phyloP scores from a whole-genome alignment of 2,329 filamentous ascomycete species.

The Neoascochyta sp. region DNA sequence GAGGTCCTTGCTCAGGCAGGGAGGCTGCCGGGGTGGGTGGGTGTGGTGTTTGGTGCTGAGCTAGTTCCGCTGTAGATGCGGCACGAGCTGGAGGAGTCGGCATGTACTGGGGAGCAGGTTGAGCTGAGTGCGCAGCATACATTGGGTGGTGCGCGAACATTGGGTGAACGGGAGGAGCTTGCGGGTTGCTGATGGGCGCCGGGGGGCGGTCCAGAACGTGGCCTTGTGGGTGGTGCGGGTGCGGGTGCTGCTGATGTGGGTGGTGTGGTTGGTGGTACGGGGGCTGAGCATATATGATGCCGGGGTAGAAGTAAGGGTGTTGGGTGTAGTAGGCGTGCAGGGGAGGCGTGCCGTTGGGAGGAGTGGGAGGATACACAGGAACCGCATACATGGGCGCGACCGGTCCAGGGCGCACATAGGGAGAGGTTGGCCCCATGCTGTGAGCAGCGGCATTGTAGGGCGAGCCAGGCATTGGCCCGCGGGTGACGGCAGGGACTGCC shows the following conservation, averaged over 20 bases:
- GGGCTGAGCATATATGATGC: conserved; percentile 33
- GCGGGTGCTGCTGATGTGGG: conserved; percentile 28
- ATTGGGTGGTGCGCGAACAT: conserved; percentile 27
- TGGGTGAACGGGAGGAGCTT: conserved; percentile 32
- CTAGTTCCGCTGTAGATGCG: conserved; percentile 41
- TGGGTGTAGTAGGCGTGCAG: conserved; percentile 40
- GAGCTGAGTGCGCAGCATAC: conserved; percentile 27
- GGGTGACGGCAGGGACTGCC: conserved; percentile 74
- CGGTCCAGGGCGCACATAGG: conserved; percentile 44
- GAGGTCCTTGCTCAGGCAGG: conserved; percentile 33
- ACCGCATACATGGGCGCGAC: conserved; percentile 42
- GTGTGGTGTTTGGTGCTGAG: conserved; percentile 41
- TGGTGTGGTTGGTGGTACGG: conserved; percentile 16
- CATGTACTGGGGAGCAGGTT: conserved; percentile 33
- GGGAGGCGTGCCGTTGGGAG: conserved; percentile 42
- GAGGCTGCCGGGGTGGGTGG: conserved; percentile 16
- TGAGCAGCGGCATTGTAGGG: conserved; percentile 53
- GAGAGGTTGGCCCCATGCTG: conserved; percentile 53
- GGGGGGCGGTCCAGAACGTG: conserved; percentile 37
- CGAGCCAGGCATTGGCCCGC: conserved; percentile 62
- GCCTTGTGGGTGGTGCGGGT: conserved; percentile 19
- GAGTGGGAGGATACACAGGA: conserved; percentile 41
- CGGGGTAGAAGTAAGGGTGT: conserved; percentile 28
- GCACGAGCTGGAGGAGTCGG: conserved; percentile 39
- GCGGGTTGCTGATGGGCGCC: conserved; percentile 39